Evolutionary conservation across 2,329 filamentous ascomycete genomes (phyloP), one percentile per base, ranked within the genome.

Genomic region (Apiospora koreana): DNA sequence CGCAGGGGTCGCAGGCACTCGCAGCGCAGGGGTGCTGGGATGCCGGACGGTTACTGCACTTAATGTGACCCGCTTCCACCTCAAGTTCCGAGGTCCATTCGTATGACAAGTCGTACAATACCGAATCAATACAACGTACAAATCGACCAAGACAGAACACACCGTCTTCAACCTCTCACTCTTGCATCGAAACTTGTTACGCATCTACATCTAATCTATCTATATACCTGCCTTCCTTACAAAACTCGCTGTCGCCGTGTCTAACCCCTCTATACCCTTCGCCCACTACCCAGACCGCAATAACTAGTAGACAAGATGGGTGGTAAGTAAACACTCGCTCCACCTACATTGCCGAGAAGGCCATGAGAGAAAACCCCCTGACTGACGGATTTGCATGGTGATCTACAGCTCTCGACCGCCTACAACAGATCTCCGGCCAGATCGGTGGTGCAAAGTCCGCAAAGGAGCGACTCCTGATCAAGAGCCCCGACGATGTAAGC

Each of bases 401-500:
- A 35, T 73, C 69, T 68, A 35, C 76, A 89, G 88, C 87, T 76
- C 79, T 87, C 77, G 87, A 89, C 74, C 83, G 88, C 82, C 82
- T 90, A 71, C 83, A 85, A 68, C 88, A 90, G 77, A 86, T 92
- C 76, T 89, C 88, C 72, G 85, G 85, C 84, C 89, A 92, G 84
- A 82, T 92, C 77, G 77, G 83, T 71, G 84, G 84, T 73, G 79
- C 80, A 35, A 79, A 81, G 71, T 83, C 84, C 73, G 81, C 84
- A 67, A 82, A 83, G 72, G 87, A 87, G 72, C 88, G 84, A 80
- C 82, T 93, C 65, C 84, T 92, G 58, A 83, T 91, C 80, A 92
- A 92, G 84, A 86, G 85, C 79, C 84, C 90, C 69, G 90, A 92
- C 80, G 91, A 92, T 85, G 89, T 91, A 83, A 68, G 84, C 42